A percentile compares a stretch with the other conserved stretches of the same genome.
Conservation (phyloP, 192 early-diverging fungal genomes). For the Linnemannia zychae region DNA sequence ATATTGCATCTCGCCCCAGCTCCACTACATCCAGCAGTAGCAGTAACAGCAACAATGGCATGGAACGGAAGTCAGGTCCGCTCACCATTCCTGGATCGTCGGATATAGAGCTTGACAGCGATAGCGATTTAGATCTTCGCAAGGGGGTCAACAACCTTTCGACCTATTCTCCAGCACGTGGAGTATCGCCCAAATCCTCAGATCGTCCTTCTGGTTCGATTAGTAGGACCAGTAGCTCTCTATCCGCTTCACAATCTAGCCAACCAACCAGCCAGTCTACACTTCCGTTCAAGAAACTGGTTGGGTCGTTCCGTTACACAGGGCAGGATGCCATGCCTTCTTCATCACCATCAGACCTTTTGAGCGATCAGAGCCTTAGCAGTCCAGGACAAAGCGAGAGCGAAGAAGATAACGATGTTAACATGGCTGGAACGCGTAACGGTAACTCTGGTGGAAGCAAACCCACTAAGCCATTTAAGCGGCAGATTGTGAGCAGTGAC, state of each 20-base stretch:
- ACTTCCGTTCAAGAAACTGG: conserved; percentile 31
- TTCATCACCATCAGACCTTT: background rate
- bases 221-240: background rate
- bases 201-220: background rate
- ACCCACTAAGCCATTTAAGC: background rate
- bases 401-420: conserved; percentile 16
- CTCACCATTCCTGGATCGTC: background rate
- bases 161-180: conserved; percentile 19
- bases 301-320: conserved; percentile 32
- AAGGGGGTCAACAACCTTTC: conserved; percentile 32
- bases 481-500: conserved; percentile 36
- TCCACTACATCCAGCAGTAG: background rate
- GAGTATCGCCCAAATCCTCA: conserved; percentile 4
- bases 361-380: conserved; percentile 40
- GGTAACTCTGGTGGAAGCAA: background rate
- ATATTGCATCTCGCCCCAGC: background rate
- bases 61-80: background rate
- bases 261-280: background rate
- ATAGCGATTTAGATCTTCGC: conserved; percentile 27
- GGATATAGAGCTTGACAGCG: conserved; percentile 11
- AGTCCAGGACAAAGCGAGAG: conserved; percentile 26
- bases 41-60: background rate
- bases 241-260: background rate
- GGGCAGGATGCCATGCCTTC: conserved; percentile 21
- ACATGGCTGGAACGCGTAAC: conserved; percentile 12